Base-by-base conservation (phyloP, 208 protist genomes). In the Sergeia podlipaevii region DNA sequence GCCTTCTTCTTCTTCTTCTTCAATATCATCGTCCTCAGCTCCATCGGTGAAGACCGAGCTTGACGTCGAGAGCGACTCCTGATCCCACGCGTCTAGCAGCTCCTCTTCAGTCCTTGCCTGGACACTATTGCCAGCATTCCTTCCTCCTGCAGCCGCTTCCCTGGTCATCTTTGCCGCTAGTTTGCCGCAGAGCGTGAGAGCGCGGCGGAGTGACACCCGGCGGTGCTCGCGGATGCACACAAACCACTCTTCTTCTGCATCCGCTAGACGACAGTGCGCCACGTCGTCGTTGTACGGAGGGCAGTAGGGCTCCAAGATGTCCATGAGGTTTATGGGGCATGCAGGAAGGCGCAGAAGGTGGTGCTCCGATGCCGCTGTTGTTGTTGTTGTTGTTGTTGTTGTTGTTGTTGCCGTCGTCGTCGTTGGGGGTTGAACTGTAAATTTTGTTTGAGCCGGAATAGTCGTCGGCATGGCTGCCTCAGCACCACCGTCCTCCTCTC, bases 231-330 rank as follows among this genome's bases (percentile, higher is more conserved):
- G 41, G 17, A 80, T 61, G 32, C 17, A 36, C 28, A 6, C 24
- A 52, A 80, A 81, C 58, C 60, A 77, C 26, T 61, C 45, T 44
- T 74, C 59, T n/a, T 45, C 49, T 27, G 42, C 69, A 42, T 81
- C 74, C n/a, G 30, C 60, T 13, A 81, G 32, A 24, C 61, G 38
- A 10, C 73, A 23, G 13, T 33, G 30, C 21, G 68, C 69, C 20
- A 81, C 59, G 45, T 60, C 63, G 21, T 49, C 10, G 39, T 62
- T 76, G 64, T 93, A 93, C 18, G 78, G 75, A 8, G 85, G 85
- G 39, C 85, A 93, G 62, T 93, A 93, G 20, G 69, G 73, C 59
- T 93, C 80, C n/a, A 93, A 48, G n/a, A 89, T 29, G 29, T 77
- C 70, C 73, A 87, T 87, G n/a, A 83, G 45, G 53, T 89, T 85